phyloP scores from a whole-genome alignment of 2,329 filamentous ascomycete genomes.

The Incumbomyces delicatus region DNA sequence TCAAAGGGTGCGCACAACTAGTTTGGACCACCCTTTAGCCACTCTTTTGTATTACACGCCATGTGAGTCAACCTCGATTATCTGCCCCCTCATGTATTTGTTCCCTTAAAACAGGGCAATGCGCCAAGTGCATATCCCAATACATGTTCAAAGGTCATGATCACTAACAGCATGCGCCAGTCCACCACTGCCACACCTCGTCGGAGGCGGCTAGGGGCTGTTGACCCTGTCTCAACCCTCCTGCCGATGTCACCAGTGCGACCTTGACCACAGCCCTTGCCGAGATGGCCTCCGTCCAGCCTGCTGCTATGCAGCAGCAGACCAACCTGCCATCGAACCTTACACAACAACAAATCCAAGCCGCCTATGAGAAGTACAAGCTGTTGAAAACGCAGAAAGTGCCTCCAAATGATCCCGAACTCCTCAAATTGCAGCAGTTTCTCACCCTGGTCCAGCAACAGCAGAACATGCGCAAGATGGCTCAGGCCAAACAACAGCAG shows the following conservation, averaged over 20 bases:
- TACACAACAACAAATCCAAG: slow-evolving; percentile 68
- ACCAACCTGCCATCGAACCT: slow-evolving; percentile 56
- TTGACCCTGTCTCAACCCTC: slow-evolving; percentile 4
- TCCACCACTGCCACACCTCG: not conserved
- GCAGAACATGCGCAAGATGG: slow-evolving; percentile 50
- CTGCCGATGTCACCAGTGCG: slow-evolving; percentile 18
- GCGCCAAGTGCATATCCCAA: slow-evolving; percentile 27
- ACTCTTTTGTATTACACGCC: slow-evolving; percentile 6
- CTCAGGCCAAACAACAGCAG: slow-evolving; percentile 40
- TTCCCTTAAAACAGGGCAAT: slow-evolving; percentile 5
- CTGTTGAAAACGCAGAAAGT: slow-evolving; percentile 82
- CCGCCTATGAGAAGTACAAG: slow-evolving; percentile 61
- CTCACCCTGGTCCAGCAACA: slow-evolving; percentile 62
- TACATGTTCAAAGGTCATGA: not conserved
- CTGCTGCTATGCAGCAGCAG: slow-evolving; percentile 58
- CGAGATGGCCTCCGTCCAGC: slow-evolving; percentile 73
- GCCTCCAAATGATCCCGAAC: slow-evolving; percentile 73
- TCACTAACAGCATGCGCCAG: slow-evolving; percentile 24
- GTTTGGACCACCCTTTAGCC: slow-evolving; percentile 5
- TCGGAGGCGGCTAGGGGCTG: slow-evolving; percentile 9
- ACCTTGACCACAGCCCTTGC: slow-evolving; percentile 5
- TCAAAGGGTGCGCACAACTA: not conserved
- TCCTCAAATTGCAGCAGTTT: slow-evolving; percentile 69
- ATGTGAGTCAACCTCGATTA: slow-evolving; percentile 5
- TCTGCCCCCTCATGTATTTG: slow-evolving; percentile 1